These are phyloP conservation scores for Colletotrichum destructivum DNA, from an alignment of 2,329 filamentous ascomycete genomes.

Conservation along the genomic window DNA sequence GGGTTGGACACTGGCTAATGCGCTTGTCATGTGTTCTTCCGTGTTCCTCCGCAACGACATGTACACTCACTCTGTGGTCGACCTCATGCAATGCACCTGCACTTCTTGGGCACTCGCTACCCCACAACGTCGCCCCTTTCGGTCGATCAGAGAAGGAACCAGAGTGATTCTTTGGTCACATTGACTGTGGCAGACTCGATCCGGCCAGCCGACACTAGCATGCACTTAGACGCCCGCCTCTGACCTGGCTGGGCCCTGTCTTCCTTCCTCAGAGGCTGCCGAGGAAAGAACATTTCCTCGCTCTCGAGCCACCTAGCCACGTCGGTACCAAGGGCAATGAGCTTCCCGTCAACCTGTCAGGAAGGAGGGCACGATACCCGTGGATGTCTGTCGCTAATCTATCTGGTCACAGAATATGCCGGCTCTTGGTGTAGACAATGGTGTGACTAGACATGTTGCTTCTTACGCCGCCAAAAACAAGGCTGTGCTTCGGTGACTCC, in stretches of 20 bases:
- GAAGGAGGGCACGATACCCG: not conserved
- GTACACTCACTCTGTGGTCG: not conserved
- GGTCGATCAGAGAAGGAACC: constrained; percentile 10
- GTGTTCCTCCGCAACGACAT: not conserved
- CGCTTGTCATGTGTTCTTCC: constrained; percentile 23
- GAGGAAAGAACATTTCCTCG: not conserved
- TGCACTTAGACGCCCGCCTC: not conserved
- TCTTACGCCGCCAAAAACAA: too few species aligned
- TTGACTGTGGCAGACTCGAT: constrained; percentile 4
- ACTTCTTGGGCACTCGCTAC: not conserved
- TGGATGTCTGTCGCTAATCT: constrained; percentile 6
- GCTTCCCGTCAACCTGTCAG: not conserved
- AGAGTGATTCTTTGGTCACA: constrained; percentile 1
- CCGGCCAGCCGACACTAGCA: constrained; percentile 21
- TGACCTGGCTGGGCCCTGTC: not conserved
- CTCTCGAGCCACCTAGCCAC: not conserved
- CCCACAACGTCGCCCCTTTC: constrained; percentile 16
- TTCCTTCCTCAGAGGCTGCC: not conserved
- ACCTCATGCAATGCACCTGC: constrained; percentile 25
- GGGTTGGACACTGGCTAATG: not conserved
- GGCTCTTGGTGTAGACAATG: not conserved
- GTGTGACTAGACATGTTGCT: not conserved
- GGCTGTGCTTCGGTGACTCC: too few species aligned
- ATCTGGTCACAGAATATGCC: not conserved
- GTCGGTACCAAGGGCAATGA: not conserved